phyloP scores from a whole-genome alignment of 2,329 filamentous ascomycete genomes.

The Metarhizium sp. region DNA sequence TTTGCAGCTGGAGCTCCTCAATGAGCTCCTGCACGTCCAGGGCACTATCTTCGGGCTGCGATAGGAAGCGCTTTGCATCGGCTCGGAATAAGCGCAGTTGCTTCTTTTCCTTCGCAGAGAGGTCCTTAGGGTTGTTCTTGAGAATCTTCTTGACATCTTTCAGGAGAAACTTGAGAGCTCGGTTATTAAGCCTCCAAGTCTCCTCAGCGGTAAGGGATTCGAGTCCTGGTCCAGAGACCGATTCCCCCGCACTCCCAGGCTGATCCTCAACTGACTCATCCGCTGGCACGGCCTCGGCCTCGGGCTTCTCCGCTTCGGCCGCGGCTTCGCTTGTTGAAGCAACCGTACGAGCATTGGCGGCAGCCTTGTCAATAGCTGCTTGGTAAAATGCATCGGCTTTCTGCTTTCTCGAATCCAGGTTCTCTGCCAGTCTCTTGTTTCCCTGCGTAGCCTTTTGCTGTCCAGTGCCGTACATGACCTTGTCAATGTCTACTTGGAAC shows the following conservation, averaged over 20 bases:
- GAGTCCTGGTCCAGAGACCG: not conserved
- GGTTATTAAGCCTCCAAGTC: conserved; percentile 15
- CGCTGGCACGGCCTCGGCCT: not conserved
- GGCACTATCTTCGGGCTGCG: conserved; percentile 21
- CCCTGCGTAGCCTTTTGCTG: conserved; percentile 46
- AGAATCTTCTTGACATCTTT: conserved; percentile 24
- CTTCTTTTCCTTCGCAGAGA: conserved; percentile 66
- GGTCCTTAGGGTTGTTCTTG: conserved; percentile 34
- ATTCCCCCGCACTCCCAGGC: not conserved
- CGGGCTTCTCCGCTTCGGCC: conserved; percentile 7
- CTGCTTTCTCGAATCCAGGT: conserved; percentile 17
- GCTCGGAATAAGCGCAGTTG: conserved; percentile 64
- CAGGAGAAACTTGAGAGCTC: conserved; percentile 18
- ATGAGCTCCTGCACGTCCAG: conserved; percentile 20
- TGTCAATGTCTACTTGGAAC: conserved; percentile 89
- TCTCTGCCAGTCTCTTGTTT: conserved; percentile 14
- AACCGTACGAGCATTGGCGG: not conserved
- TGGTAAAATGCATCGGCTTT: conserved; percentile 16
- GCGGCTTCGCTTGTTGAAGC: conserved; percentile 11
- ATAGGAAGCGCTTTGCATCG: conserved; percentile 52
- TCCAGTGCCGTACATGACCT: conserved; percentile 83
- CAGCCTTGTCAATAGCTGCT: conserved; percentile 8
- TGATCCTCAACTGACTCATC: not conserved
- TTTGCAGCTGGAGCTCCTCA: conserved; percentile 21
- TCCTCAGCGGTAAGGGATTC: conserved; percentile 15